phyloP scores from a whole-genome alignment of 345 rosid species.

The Ricinus communis region DNA sequence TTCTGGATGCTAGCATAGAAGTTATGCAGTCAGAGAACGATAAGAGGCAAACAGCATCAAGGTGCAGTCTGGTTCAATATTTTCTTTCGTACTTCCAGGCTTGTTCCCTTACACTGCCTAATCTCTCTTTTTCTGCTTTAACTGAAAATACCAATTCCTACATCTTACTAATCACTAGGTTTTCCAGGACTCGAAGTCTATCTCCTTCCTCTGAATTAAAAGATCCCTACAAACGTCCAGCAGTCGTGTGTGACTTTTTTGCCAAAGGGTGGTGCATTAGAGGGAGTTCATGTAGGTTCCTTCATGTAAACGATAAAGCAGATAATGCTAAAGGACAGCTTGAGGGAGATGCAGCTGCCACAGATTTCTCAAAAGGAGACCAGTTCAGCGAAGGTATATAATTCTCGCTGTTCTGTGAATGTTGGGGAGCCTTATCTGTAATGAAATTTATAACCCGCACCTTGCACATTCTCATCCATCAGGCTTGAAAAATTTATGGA shows the following conservation, averaged over 20 bases:
- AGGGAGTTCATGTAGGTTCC: slow-evolving; percentile 74
- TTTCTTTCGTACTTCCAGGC: slow-evolving; percentile 13
- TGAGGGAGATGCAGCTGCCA: slow-evolving; percentile 34
- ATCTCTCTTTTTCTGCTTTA: slow-evolving; percentile 19
- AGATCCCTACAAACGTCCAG: slow-evolving; percentile 50
- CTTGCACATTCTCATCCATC: slow-evolving; percentile 30
- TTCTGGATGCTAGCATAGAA: slow-evolving; percentile 27
- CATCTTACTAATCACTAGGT: slow-evolving; percentile 34
- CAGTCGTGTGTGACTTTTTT: slow-evolving; percentile 60
- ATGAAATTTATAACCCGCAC: slow-evolving; percentile 27
- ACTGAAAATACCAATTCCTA: slow-evolving; percentile 19
- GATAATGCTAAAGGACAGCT: slow-evolving; percentile 29
- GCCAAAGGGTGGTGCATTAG: slow-evolving; percentile 82
- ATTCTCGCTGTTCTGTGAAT: slow-evolving; percentile 16
- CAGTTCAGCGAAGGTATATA: slow-evolving; percentile 57
- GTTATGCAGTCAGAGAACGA: slow-evolving; percentile 30
- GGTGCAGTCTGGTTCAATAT: slow-evolving; percentile 43
- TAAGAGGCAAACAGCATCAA: slow-evolving; percentile 34
- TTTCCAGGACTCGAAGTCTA: slow-evolving; percentile 48
- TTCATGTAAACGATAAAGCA: slow-evolving; percentile 50
- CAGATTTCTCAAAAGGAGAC: slow-evolving; percentile 27
- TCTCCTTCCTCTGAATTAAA: slow-evolving; percentile 34
- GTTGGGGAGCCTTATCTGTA: slow-evolving; percentile 16
- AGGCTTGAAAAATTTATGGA: slow-evolving; percentile 39
- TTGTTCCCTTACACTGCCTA: slow-evolving; percentile 20